Evolutionary conservation across 2,329 filamentous ascomycete species (phyloP).

Genomic region (Xylaria polymorpha): DNA sequence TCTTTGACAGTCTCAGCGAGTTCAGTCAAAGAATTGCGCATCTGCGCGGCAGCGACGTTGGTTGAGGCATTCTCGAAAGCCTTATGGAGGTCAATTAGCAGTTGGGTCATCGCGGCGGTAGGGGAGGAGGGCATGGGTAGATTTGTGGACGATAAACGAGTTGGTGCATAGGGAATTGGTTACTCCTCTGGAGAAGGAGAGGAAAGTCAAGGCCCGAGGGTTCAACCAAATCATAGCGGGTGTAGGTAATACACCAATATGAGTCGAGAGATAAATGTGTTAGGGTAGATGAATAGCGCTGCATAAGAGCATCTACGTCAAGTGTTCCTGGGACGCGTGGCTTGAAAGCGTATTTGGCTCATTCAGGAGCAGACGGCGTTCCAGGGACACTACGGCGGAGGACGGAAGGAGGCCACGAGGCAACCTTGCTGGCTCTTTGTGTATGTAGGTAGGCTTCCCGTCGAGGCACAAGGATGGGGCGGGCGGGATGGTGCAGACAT

Average conservation of each 20-base stretch:
- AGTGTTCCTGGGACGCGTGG: slow-evolving; percentile 6
- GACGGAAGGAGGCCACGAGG: slow-evolving; percentile 6
- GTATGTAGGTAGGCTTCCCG: slow-evolving; percentile 24
- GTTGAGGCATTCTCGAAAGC: slow-evolving; percentile 99
- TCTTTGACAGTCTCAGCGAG: slow-evolving; percentile 91
- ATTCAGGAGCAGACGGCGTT: neutral
- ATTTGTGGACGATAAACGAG: neutral
- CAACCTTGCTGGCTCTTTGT: slow-evolving; percentile 21
- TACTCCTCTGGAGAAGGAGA: neutral
- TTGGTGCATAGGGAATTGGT: neutral
- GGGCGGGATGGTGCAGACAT: slow-evolving; percentile 23
- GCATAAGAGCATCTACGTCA: slow-evolving; percentile 7
- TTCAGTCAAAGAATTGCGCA: slow-evolving; percentile 96
- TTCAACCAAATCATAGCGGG: neutral
- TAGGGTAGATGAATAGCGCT: slow-evolving; percentile 5
- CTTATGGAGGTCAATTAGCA: slow-evolving; percentile 64
- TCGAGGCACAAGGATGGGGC: slow-evolving; percentile 20
- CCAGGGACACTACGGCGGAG: neutral
- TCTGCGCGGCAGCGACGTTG: slow-evolving; percentile 96
- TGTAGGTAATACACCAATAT: slow-evolving; percentile 1
- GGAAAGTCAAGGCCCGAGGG: neutral
- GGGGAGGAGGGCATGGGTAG: neutral
- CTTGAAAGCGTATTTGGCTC: slow-evolving; percentile 23
- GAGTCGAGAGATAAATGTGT: slow-evolving; percentile 1
- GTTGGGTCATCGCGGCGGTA: slow-evolving; percentile 24